Conservation (phyloP, 179 eudicot species). For the Nepenthes alata region DNA sequence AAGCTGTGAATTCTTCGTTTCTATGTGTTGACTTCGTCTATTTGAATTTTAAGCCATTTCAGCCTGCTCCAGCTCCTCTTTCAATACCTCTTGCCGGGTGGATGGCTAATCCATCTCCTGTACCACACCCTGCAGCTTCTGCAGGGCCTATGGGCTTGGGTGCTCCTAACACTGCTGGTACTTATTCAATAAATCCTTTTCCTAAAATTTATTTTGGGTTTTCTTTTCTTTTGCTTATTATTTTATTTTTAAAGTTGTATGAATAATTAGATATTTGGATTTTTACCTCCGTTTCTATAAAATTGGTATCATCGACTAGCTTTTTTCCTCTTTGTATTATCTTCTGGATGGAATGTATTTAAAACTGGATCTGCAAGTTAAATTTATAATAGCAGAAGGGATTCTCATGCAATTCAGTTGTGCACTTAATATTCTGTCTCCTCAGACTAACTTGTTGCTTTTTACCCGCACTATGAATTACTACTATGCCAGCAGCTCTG, state of each 20-base stretch:
- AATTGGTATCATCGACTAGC: too few relatives aligned
- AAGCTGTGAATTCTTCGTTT: constrained; percentile 1
- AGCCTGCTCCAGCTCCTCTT: constrained; percentile 45
- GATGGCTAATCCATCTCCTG: constrained; percentile 67
- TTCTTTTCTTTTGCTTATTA: not conserved
- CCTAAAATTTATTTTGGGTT: too few relatives aligned
- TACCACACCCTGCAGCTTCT: constrained; percentile 62
- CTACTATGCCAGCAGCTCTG: constrained; percentile 21
- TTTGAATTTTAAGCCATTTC: constrained; percentile 50
- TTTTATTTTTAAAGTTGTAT: too few relatives aligned
- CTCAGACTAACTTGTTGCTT: too few relatives aligned
- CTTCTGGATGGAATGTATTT: too few relatives aligned
- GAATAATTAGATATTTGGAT: too few relatives aligned
- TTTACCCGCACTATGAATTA: not conserved
- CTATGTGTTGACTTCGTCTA: not conserved
- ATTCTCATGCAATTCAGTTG: too few relatives aligned
- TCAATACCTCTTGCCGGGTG: constrained; percentile 62
- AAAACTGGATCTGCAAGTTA: too few relatives aligned
- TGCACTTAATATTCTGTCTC: too few relatives aligned
- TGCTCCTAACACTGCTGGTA: constrained; percentile 53
- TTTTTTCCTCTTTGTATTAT: too few relatives aligned
- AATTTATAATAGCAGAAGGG: too few relatives aligned
- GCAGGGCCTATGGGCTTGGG: constrained; percentile 66
- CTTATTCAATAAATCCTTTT: not conserved
- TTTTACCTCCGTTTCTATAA: too few relatives aligned